These are phyloP conservation scores for Saccharomyces kudriavzevii DNA, from an alignment of 805 yeast genomes.

Conservation along the genomic window DNA sequence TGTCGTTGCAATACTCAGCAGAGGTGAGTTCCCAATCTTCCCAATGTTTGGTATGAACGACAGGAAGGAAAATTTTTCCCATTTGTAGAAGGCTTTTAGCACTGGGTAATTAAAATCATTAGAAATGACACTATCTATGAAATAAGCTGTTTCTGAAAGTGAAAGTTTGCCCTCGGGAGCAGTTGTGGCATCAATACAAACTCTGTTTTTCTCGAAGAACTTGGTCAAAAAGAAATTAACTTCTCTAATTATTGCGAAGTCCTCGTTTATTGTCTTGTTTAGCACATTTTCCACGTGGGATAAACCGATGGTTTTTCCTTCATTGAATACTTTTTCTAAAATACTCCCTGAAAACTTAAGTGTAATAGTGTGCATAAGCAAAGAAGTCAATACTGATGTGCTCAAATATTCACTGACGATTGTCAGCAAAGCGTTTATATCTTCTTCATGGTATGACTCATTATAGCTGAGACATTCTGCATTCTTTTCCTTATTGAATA, in stretches of 20 bases:
- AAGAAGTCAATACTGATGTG: background rate
- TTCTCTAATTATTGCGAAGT: background rate
- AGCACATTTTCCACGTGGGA: background rate
- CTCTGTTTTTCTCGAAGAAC: slow-evolving; percentile 7
- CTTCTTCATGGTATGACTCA: background rate
- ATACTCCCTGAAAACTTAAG: background rate
- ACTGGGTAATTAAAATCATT: slow-evolving; percentile 3
- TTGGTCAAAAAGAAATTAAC: background rate
- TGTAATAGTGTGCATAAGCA: background rate
- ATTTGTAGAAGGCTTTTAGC: slow-evolving; percentile 10
- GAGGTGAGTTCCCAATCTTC: background rate
- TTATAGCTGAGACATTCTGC: background rate
- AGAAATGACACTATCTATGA: slow-evolving; percentile 5
- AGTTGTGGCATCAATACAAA: slow-evolving; percentile 1
- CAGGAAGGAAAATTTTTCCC: slow-evolving; percentile 5
- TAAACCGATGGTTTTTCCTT: background rate
- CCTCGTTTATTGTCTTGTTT: background rate
- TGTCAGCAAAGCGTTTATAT: background rate
- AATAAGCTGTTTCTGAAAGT: background rate
- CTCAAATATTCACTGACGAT: background rate
- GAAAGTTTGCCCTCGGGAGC: background rate
- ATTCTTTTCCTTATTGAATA: background rate
- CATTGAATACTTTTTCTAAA: background rate
- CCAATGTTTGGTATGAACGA: slow-evolving; percentile 6
- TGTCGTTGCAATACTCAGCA: background rate